Percentiles rank a stretch among this genome's conserved stretches.
These are phyloP conservation scores for Strobilomyces dryophilus DNA, from an alignment of 768 basidiomycete species.

Conservation along the genomic window DNA sequence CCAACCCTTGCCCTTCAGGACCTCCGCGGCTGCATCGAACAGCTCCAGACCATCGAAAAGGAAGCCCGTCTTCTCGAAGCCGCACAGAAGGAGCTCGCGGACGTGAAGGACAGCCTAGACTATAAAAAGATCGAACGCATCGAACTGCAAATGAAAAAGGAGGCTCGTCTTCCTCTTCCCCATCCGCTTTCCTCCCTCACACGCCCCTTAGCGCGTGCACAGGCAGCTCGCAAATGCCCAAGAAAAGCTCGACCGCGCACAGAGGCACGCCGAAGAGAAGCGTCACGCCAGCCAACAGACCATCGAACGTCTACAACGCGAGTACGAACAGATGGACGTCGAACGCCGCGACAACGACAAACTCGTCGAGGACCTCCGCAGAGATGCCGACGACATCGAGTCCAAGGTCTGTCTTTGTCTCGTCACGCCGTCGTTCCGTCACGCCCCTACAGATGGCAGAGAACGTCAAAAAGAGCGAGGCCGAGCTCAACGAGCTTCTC, in stretches of 20 bases:
- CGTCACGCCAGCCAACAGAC: constrained; percentile 66
- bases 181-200: background rate
- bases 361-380: constrained; percentile 70
- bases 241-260: constrained; percentile 77
- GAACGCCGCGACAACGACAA: constrained; percentile 78
- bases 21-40: constrained; percentile 65
- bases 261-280: constrained; percentile 78
- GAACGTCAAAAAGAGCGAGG: constrained; percentile 69
- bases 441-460: constrained; percentile 61
- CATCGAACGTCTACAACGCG: constrained; percentile 69
- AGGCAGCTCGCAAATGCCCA: constrained; percentile 78
- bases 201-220: constrained; percentile 57
- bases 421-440: background rate
- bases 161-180: constrained; percentile 39
- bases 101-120: constrained; percentile 64
- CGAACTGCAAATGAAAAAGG: constrained; percentile 61
- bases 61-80: constrained; percentile 60
- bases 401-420: constrained; percentile 43
- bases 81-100: constrained; percentile 63
- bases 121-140: constrained; percentile 72
- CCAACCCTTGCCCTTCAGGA: constrained; percentile 42
- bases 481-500: constrained; percentile 76
- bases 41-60: constrained; percentile 69
- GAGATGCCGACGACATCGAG: constrained; percentile 65
- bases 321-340: constrained; percentile 74